Base-by-base conservation (phyloP, 805 yeast genomes). In the Candida montana region DNA sequence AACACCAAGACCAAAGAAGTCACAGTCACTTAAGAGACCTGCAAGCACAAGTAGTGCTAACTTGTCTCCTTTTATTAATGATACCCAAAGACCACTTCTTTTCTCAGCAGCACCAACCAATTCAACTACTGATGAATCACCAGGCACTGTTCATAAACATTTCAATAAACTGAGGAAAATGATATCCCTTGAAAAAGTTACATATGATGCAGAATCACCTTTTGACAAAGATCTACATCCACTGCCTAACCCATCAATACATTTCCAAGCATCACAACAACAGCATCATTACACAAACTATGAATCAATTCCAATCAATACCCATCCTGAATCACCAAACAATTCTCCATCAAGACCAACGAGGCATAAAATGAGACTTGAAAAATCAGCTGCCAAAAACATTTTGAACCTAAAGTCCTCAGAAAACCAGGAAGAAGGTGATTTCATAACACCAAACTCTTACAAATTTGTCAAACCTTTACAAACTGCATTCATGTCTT, bases 401-500 rank as follows among this genome's bases (percentile, higher is more conserved):
- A 21, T 49, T 3, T 11, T 45, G 7, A 46, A 37, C 20, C 8
- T 47, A 19, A 51, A 45, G 36, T 23, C 35, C 16, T 15, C 32
- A 2, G 45, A 42, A 5, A 31, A 21, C 10, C 31, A 32, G n/a
- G 39, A 31, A 2, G 50, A 47, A 5, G 46, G 30, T 3, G 58
- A 58, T n/a, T 66, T 65, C 42, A 53, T 61, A 27, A 73, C 81
- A 0, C 80, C 83, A 2, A 77, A 72, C 31, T 67, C 74, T 13
- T 85, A 81, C 61, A 75, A 78, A 48, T 75, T 78, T 36, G 93
- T 84, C 18, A 84, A 83, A 56, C 96, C 96, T 3, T 69, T 87
- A 31, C 95, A 86, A 58, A 81, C 90, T 0, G 95, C 93, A 13
- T 87, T 87, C 61, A 72, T 77, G 58, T 75, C 90, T 2, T 66